Conservation (phyloP, 2,329 filamentous ascomycete species). For the Elsinoe ampelina region DNA sequence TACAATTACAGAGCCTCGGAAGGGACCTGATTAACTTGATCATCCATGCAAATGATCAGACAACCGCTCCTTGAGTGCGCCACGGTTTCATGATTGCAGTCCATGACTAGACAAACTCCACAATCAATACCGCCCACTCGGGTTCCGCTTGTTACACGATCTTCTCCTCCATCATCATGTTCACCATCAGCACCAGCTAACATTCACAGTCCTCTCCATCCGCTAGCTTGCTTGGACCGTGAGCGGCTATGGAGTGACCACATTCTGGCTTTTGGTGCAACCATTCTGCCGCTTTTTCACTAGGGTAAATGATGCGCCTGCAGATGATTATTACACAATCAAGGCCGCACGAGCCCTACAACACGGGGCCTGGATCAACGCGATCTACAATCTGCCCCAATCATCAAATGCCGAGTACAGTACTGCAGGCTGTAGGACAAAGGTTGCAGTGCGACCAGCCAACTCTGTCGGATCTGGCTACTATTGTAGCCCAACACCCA, state of each 20-base stretch:
- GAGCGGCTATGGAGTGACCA: neutral
- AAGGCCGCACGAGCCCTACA: neutral
- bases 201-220: neutral
- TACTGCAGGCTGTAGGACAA: no score
- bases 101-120: conserved; percentile 1
- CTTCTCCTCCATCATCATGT: neutral
- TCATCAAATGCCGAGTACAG: conserved; percentile 9
- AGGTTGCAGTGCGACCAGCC: neutral
- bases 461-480: neutral
- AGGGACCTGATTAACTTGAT: conserved; percentile 4
- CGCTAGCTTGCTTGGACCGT: neutral
- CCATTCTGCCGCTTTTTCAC: neutral
- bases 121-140: neutral
- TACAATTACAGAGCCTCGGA: conserved; percentile 9
- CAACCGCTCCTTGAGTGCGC: neutral
- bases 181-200: neutral
- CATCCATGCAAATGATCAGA: conserved; percentile 1
- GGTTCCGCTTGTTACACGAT: neutral
- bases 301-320: neutral
- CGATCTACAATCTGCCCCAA: conserved; percentile 5
- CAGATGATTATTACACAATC: neutral
- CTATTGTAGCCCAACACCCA: neutral
- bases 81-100: conserved; percentile 8
- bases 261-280: neutral
- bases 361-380: neutral